Evolutionary conservation across 2,329 filamentous ascomycete genomes (phyloP).

Genomic region (Sordariomycetes sp.): DNA sequence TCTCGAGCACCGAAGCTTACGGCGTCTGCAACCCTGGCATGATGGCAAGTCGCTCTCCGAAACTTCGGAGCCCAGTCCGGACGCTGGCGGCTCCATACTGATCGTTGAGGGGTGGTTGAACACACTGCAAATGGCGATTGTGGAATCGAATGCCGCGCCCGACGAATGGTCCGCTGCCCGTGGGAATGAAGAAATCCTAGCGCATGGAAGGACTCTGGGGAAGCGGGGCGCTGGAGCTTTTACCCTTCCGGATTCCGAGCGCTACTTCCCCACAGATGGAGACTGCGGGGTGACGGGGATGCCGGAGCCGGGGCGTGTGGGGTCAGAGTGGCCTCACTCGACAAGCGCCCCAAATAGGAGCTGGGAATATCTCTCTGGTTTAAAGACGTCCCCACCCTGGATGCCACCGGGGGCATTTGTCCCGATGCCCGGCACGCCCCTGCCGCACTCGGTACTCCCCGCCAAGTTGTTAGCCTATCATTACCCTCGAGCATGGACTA

Average conservation of each 20-base stretch:
- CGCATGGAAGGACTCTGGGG: neutral
- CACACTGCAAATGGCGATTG: neutral
- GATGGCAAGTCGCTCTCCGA: slow-evolving; percentile 12
- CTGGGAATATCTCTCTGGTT: neutral
- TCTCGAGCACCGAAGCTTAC: slow-evolving; percentile 20
- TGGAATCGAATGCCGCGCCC: neutral
- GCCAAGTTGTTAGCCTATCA: too few species aligned
- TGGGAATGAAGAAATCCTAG: neutral
- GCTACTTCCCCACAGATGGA: neutral
- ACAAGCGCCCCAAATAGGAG: neutral
- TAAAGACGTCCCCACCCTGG: neutral
- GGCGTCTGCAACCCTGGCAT: slow-evolving; percentile 17
- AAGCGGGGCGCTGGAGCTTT: neutral
- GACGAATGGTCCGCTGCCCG: neutral
- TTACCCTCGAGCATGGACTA: too few species aligned
- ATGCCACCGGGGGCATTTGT: neutral
- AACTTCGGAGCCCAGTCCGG: neutral
- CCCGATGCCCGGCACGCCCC: neutral
- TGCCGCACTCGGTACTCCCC: neutral
- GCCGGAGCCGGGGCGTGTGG: neutral
- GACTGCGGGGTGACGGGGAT: neutral
- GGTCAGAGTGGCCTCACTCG: neutral
- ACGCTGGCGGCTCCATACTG: neutral
- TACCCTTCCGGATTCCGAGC: neutral
- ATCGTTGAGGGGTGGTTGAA: neutral